Conservation (phyloP, 768 basidiomycete genomes). For the Amanita exitialis region DNA sequence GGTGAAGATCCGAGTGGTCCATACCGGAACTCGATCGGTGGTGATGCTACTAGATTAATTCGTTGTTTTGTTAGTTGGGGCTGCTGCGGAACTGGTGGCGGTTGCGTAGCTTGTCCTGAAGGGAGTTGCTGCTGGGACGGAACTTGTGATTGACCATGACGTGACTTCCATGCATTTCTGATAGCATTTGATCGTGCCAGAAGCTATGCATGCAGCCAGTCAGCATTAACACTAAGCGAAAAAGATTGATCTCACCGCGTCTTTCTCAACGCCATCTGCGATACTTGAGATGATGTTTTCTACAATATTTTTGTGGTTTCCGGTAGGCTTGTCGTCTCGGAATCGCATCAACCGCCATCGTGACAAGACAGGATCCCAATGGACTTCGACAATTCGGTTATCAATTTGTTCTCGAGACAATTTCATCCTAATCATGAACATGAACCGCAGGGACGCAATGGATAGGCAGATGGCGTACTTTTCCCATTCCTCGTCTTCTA, state of each 20-base stretch:
- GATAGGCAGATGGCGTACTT: conserved; percentile 37
- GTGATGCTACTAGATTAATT: conserved; percentile 13
- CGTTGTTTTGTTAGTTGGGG: conserved; percentile 11
- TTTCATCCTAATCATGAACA: conserved; percentile 57
- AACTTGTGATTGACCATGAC: conserved; percentile 31
- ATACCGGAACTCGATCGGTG: conserved; percentile 39
- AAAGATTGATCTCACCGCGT: conserved; percentile 45
- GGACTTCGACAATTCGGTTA: conserved; percentile 90
- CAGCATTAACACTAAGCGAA: background rate
- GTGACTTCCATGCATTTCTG: conserved; percentile 67
- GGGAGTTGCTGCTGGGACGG: conserved; percentile 11
- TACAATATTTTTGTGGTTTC: conserved; percentile 80
- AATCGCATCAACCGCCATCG: conserved; percentile 91
- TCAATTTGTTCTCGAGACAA: conserved; percentile 77
- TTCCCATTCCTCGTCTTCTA: conserved; percentile 92
- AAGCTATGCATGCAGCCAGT: conserved; percentile 34
- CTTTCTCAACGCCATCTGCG: conserved; percentile 87
- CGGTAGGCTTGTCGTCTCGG: conserved; percentile 87
- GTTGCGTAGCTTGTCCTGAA: conserved; percentile 12
- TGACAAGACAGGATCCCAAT: conserved; percentile 63
- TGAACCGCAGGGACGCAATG: background rate
- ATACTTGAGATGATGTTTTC: conserved; percentile 88
- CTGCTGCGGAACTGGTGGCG: conserved; percentile 17
- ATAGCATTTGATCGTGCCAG: conserved; percentile 54
- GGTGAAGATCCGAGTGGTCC: conserved; percentile 54